Conservation (phyloP, 139 green algal species). For the Coelastrella sp. region DNA sequence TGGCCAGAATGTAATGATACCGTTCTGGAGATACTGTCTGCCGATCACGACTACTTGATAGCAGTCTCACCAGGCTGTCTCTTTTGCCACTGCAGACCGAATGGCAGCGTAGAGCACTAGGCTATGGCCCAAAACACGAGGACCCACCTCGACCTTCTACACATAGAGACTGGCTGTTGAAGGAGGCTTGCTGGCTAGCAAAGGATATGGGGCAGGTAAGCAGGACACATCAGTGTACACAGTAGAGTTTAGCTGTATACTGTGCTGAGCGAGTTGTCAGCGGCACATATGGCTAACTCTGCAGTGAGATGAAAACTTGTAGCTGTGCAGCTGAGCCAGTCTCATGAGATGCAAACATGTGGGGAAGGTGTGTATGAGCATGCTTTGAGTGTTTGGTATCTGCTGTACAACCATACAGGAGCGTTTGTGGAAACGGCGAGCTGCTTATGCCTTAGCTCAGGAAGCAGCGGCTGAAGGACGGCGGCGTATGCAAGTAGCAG, state of each 20-base stretch:
- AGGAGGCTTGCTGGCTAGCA: slow-evolving; percentile 76
- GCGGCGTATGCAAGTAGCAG: neutral
- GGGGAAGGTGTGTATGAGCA: no score
- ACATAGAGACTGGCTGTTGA: slow-evolving; percentile 71
- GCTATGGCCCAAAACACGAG: slow-evolving; percentile 55
- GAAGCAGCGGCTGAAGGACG: slow-evolving; percentile 52
- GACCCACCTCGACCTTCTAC: slow-evolving; percentile 56
- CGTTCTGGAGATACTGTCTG: neutral
- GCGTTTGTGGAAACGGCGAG: slow-evolving; percentile 70
- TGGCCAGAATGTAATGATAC: no score
- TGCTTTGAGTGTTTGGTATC: no score
- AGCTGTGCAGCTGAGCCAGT: no score
- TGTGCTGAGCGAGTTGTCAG: no score
- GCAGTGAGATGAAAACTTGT: no score
- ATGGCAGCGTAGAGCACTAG: slow-evolving; percentile 57
- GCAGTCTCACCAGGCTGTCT: neutral
- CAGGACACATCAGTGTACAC: neutral
- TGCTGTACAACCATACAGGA: slow-evolving; percentile 65
- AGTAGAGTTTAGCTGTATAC: no score
- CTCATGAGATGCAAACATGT: no score
- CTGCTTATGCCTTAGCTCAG: slow-evolving; percentile 52
- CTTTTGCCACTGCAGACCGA: slow-evolving; percentile 30
- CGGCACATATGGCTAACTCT: neutral
- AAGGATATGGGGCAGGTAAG: slow-evolving; percentile 71
- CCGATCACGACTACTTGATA: neutral